Evolutionary conservation across 306 rosid species (phyloP).

Genomic region (Vigna angularis): DNA sequence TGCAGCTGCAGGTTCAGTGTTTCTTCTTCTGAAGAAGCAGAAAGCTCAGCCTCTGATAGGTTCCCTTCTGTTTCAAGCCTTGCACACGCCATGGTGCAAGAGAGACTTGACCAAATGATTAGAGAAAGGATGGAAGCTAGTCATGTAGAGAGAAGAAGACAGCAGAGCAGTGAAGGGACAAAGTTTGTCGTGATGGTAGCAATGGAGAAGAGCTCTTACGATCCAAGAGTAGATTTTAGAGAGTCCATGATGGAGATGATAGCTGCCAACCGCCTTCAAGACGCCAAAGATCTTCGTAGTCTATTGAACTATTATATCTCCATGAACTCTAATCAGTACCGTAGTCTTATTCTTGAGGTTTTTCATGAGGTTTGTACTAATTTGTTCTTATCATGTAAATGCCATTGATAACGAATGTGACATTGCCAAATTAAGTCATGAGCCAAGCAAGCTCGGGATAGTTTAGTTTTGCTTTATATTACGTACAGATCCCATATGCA

Average conservation of each 20-base stretch:
- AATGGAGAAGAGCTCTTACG: conserved; percentile 78
- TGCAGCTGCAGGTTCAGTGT: conserved; percentile 83
- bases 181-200: conserved; percentile 88
- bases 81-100: conserved; percentile 98
- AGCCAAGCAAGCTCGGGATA: not conserved
- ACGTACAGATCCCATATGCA: conserved; percentile 11
- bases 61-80: conserved; percentile 79
- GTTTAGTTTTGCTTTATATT: conserved; percentile 3
- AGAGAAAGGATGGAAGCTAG: conserved; percentile 63
- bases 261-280: conserved; percentile 65
- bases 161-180: conserved; percentile 56
- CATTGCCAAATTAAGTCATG: conserved; percentile 9
- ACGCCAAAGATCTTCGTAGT: conserved; percentile 77
- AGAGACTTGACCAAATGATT: conserved; percentile 86
- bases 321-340: conserved; percentile 72
- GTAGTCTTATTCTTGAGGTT: conserved; percentile 64
- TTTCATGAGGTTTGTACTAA: conserved; percentile 80
- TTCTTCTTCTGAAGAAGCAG: conserved; percentile 89
- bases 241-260: conserved; percentile 90
- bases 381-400: conserved; percentile 71
- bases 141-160: conserved; percentile 58
- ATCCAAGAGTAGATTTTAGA: conserved; percentile 86
- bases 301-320: conserved; percentile 88
- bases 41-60: conserved; percentile 67
- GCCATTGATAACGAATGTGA: conserved; percentile 46